Evolutionary conservation across 208 protist species (phyloP), one percentile per base, ranked within the genome.

Genomic region (Trichomonas gallinae): DNA sequence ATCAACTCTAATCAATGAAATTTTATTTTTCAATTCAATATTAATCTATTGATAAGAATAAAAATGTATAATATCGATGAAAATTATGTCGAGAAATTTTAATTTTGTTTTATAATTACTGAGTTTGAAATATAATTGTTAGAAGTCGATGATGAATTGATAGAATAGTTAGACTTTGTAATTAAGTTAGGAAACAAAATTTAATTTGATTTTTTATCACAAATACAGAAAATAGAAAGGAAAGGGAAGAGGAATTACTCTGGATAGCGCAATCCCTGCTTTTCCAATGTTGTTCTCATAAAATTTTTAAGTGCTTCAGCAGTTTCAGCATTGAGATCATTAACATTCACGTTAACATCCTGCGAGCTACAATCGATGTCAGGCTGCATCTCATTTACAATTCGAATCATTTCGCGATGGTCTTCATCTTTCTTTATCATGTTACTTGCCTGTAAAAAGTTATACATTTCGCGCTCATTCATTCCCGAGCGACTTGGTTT

Each of bases 211-310:
- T 51, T 51, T 72, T 72, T 72, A 72, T 72, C 58, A 72, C 58
- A 72, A 72, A 72, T 72, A 72, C 58, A 72, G 8, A 72, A 51
- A 51, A 51, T 51, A 51, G 3, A 15, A 72, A 72, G 58, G 21
- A 72, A n/a, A 8, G 1, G 26, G 2, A 51, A 26, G 44, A 58
- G 26, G 6, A 72, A n/a, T n/a, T 93, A 93, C 45, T 93, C 87
- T 10, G 87, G 87, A 93, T 93, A 93, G 42, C 45, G 42, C 36
- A 26, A 48, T 34, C 87, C 87, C 31, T 38, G 42, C n/a, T 93
- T 93, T 93, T 93, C 87, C n/a, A 93, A 44, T 15, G 87, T 38
- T 21, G 87, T 93, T 93, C 44, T 8, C 87, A 93, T 93, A 38
- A 49, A 93, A 4, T 93, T 44, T 10, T 44, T 42, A 34, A 93